Conservation (phyloP, 768 basidiomycete species). For the Kwoniella mangroviensis region DNA sequence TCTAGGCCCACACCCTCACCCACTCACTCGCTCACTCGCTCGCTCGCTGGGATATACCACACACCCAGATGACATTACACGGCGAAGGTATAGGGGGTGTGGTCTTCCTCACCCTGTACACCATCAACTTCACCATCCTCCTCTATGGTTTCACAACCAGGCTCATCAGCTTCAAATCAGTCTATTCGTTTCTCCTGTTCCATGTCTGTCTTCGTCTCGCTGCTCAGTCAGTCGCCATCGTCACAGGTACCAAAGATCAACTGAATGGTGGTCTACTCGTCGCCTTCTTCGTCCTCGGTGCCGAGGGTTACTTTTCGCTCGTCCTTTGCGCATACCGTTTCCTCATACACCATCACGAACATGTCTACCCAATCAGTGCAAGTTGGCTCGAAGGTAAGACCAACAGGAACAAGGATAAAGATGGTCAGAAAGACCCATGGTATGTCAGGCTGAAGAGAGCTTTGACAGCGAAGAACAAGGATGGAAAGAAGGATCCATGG, state of each 20-base stretch:
- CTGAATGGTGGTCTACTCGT: conserved; percentile 30
- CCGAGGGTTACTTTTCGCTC: conserved; percentile 40
- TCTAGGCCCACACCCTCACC: too few relatives aligned
- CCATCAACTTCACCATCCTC: conserved; percentile 27
- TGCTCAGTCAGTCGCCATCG: conserved; percentile 33
- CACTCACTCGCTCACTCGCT: too few relatives aligned
- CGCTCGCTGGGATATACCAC: too few relatives aligned
- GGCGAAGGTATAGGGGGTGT: conserved; percentile 27
- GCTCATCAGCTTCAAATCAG: conserved; percentile 31
- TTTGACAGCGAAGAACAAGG: conserved; percentile 22
- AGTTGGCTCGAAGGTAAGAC: conserved; percentile 31
- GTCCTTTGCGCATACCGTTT: conserved; percentile 38
- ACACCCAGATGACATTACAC: conserved; percentile 12
- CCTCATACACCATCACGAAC: conserved; percentile 35
- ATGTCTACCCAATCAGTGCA: conserved; percentile 19
- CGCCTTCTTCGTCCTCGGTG: conserved; percentile 39
- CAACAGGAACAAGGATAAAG: conserved; percentile 18
- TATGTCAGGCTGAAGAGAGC: conserved; percentile 10
- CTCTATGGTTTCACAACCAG: conserved; percentile 27
- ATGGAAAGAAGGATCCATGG: conserved; percentile 26
- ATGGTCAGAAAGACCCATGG: conserved; percentile 21
- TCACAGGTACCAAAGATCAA: conserved; percentile 28
- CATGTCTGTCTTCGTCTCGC: conserved; percentile 34
- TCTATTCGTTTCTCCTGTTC: conserved; percentile 36
- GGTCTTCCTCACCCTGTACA: conserved; percentile 32